Percentiles rank a stretch among this genome's conserved stretches.
Evolutionary conservation across 768 basidiomycete genomes (phyloP).

Genomic region (Suillus fuscotomentosus): DNA sequence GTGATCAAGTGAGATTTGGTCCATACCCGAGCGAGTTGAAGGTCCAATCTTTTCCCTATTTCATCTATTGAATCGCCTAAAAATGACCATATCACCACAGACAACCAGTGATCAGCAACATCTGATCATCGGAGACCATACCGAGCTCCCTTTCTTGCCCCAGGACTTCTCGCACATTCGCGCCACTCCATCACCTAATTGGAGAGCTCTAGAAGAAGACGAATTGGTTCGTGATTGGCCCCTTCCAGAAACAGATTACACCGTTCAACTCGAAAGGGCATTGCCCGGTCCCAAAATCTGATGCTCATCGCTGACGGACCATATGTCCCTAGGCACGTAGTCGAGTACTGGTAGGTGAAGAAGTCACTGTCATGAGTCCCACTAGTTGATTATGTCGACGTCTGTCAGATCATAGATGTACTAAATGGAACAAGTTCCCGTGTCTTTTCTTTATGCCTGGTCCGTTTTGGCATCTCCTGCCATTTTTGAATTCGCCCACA

Average conservation of each 20-base stretch:
- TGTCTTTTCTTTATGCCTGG: neutral
- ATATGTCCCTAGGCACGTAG: neutral
- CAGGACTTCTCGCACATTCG: conserved; percentile 88
- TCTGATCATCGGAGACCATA: neutral
- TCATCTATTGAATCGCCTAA: neutral
- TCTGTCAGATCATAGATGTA: neutral
- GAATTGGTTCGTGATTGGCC: conserved; percentile 23
- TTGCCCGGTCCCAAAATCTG: neutral
- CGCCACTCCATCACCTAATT: conserved; percentile 76
- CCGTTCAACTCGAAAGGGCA: neutral
- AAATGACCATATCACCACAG: neutral
- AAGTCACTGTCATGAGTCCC: neutral
- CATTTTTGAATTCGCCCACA: neutral
- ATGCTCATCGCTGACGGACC: neutral
- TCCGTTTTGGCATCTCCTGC: neutral
- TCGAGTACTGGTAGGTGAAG: neutral
- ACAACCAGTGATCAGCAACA: neutral
- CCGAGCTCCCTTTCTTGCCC: conserved; percentile 38
- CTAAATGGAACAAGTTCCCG: neutral
- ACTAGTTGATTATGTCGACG: neutral
- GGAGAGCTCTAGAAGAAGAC: conserved; percentile 33
- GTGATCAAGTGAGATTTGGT: conserved; percentile 58
- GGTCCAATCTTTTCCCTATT: neutral
- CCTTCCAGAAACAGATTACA: neutral
- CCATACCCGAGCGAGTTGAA: conserved; percentile 46